Conservation (phyloP, 2,329 filamentous ascomycete genomes). For the Trichoderma sp. region DNA sequence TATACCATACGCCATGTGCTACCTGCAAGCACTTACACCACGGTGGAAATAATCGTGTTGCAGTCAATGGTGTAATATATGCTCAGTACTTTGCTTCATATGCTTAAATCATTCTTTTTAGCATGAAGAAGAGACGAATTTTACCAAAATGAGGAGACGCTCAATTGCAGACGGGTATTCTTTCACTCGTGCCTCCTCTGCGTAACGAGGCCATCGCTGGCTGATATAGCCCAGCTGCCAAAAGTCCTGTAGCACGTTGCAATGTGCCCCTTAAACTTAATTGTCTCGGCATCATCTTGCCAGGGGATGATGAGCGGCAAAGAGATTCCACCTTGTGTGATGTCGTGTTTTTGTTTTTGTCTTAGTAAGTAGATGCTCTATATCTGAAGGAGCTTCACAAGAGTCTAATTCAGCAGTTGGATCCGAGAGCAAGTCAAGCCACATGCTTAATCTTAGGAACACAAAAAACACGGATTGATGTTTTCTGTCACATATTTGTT, state of each 20-base stretch:
- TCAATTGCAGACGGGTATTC: neutral
- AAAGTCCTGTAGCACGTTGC: slow-evolving; percentile 7
- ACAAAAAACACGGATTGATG: neutral
- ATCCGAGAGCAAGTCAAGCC: neutral
- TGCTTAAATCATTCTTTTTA: neutral
- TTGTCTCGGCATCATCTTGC: slow-evolving; percentile 5
- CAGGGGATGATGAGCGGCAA: neutral
- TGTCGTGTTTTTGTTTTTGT: neutral
- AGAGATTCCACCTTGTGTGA: neutral
- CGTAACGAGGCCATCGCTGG: neutral
- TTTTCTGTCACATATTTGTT: neutral
- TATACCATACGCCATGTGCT: neutral
- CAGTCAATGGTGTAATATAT: neutral
- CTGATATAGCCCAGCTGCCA: slow-evolving; percentile 1
- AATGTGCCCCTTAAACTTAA: slow-evolving; percentile 7
- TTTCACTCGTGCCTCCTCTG: neutral
- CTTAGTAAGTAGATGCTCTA: neutral
- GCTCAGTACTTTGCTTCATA: neutral
- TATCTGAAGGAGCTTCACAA: neutral
- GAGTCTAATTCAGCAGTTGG: neutral
- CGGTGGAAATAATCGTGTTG: neutral
- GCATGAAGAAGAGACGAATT: too few species aligned
- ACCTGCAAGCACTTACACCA: neutral
- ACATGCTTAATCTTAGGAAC: neutral
- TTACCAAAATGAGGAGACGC: neutral